A percentile compares a stretch with the other conserved stretches of the same genome.
These are phyloP conservation scores for Lathyrus oleraceus DNA, from an alignment of 306 rosid species.

Conservation along the genomic window DNA sequence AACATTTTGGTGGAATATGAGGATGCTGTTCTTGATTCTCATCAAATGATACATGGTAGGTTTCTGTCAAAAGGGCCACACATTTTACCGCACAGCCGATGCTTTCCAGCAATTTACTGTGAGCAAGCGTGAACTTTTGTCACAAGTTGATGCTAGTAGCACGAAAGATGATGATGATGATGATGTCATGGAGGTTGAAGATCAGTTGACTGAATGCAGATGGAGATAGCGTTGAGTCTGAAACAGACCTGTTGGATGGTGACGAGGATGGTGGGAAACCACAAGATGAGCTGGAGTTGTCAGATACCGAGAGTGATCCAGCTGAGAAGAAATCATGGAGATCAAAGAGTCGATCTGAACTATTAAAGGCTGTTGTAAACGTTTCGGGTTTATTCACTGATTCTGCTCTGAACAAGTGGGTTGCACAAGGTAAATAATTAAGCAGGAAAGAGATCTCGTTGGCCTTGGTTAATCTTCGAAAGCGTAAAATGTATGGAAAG, in stretches of 20 bases:
- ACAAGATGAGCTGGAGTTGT: conserved; percentile 49
- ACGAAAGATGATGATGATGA: conserved; percentile 44
- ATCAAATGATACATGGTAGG: conserved; percentile 22
- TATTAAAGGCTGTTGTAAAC: conserved; percentile 50
- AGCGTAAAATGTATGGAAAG: conserved; percentile 57
- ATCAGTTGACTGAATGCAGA: conserved; percentile 54
- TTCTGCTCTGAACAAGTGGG: conserved; percentile 66
- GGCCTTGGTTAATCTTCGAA: conserved; percentile 57
- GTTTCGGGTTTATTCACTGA: conserved; percentile 48
- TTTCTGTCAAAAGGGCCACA: conserved; percentile 12
- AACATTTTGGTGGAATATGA: conserved; percentile 30
- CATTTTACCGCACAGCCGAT: conserved; percentile 31
- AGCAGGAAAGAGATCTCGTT: conserved; percentile 44
- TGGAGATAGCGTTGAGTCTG: conserved; percentile 40
- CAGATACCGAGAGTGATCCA: conserved; percentile 43
- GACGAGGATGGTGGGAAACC: conserved; percentile 43
- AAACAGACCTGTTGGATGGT: conserved; percentile 40
- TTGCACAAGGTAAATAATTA: conserved; percentile 60
- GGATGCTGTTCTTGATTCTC: conserved; percentile 33
- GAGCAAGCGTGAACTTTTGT: conserved; percentile 55
- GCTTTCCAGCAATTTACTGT: conserved; percentile 34
- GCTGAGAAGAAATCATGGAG: conserved; percentile 23
- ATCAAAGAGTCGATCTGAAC: conserved; percentile 32
- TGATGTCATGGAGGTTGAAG: conserved; percentile 46
- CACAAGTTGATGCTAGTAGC: conserved; percentile 72